Conservation (phyloP, 73 alveolate species). For the Tetrahymena thermophila region DNA sequence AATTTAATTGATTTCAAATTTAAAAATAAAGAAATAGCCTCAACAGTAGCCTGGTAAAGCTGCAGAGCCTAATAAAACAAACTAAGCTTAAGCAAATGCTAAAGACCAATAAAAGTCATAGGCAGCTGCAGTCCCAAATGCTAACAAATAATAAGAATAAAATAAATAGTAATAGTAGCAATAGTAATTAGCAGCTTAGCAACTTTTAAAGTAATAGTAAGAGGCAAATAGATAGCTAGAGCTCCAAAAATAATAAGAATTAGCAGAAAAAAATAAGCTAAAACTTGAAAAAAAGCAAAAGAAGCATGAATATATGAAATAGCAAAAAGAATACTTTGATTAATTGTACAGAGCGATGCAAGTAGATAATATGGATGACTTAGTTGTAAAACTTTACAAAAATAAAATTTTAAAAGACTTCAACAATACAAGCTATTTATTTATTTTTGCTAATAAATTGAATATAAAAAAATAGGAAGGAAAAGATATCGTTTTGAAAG, state of each 20-base stretch:
- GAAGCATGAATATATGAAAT: not conserved
- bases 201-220: not conserved
- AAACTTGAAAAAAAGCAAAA: not conserved
- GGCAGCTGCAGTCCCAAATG: not conserved
- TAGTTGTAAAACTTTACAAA: not conserved
- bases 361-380: not conserved
- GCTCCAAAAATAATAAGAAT: not conserved
- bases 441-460: too few species aligned
- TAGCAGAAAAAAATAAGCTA: not conserved
- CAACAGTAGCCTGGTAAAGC: not conserved
- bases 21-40: not conserved
- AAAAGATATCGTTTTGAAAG: not conserved
- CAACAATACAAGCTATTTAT: too few species aligned
- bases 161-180: not conserved
- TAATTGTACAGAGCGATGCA: not conserved
- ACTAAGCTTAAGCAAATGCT: not conserved
- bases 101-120: not conserved
- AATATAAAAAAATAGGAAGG: not conserved
- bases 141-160: not conserved
- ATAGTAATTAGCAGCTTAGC: not conserved
- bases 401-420: not conserved
- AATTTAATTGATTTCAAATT: not conserved
- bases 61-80: not conserved
- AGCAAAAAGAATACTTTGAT: not conserved
- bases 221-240: not conserved